Evolutionary conservation across 208 protist genomes (phyloP).

Genomic region (Willaertia magna): DNA sequence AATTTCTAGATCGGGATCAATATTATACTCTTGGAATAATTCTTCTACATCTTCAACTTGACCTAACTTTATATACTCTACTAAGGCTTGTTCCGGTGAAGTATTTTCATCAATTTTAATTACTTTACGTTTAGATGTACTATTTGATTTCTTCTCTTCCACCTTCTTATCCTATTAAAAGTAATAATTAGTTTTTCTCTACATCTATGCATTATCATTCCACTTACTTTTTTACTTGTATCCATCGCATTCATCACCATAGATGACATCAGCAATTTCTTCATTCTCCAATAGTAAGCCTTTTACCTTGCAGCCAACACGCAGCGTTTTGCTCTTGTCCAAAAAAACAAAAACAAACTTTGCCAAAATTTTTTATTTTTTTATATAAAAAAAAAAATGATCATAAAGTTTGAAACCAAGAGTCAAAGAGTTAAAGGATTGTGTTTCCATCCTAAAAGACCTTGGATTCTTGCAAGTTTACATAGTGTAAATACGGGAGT

Average conservation of each 20-base stretch:
- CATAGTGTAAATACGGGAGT: conserved; percentile 95
- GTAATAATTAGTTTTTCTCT: too few species aligned
- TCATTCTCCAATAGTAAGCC: too few species aligned
- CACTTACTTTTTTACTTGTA: too few species aligned
- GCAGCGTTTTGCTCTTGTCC: too few species aligned
- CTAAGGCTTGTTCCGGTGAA: neutral
- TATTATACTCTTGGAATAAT: neutral
- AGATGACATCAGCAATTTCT: too few species aligned
- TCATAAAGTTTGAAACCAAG: conserved; percentile 94
- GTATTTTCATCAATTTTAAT: neutral
- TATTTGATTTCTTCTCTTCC: too few species aligned
- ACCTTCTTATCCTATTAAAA: too few species aligned
- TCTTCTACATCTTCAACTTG: neutral
- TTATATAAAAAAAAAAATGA: conserved; percentile 40
- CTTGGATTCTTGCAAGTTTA: conserved; percentile 93
- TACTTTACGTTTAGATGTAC: too few species aligned
- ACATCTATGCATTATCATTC: too few species aligned
- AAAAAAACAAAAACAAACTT: too few species aligned
- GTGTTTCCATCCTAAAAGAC: conserved; percentile 89
- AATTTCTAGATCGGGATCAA: neutral
- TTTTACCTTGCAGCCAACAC: too few species aligned
- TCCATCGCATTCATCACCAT: too few species aligned
- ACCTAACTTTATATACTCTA: neutral
- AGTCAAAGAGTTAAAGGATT: conserved; percentile 93
- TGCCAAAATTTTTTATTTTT: neutral